Base-by-base conservation (phyloP, 805 yeast genomes). In the Torulaspora gathmanii region DNA sequence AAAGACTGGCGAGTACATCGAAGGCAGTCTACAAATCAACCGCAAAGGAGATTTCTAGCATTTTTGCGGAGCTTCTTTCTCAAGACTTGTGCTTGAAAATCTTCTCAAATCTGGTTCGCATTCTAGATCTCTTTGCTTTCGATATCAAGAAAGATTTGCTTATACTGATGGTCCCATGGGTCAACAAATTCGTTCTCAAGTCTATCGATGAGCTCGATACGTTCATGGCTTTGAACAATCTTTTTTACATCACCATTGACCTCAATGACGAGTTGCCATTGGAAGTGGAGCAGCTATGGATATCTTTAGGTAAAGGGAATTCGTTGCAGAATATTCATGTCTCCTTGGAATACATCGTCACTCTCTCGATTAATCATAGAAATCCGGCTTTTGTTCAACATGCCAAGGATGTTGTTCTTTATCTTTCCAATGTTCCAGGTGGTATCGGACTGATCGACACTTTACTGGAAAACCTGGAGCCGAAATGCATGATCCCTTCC, bases 271-370 rank as follows among this genome's bases (percentile, higher is more conserved):
- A 73, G 11, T 79, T 87, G 53, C 86, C 87, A 35, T 84, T 83
- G 55, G 98, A 89, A 55, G 87, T 93, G 9, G 97, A 90, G 62
- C 95, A 95, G 0, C 65, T 93, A 17, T 93, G 99, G 99, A 88
- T 86, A 4, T 91, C 97, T 0, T 70, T 93, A n/a, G 96, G 95
- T 1, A 79, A 77, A 40, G 86, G 84, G 4, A 74, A 77, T n/a
- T 74, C 78, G 23, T 74, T 77, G 25, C 73, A 70, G n/a, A 89
- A 91, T 56, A 82, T 83, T 16, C 80, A 80, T 36, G 80, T 78
- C 1, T 84, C 88, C 16, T 66, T 87, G 57, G 84, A 82, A 36
- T 93, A 80, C 58, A 70, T 88, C 35, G 70, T 86, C 36, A 73
- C 73, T 17, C 78, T 82, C 28, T 82, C 95, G 30, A 68, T 90